Evolutionary conservation across 2,329 filamentous ascomycete genomes (phyloP), one percentile per base, ranked within the genome.

Genomic region (Trichophyton rubrum): DNA sequence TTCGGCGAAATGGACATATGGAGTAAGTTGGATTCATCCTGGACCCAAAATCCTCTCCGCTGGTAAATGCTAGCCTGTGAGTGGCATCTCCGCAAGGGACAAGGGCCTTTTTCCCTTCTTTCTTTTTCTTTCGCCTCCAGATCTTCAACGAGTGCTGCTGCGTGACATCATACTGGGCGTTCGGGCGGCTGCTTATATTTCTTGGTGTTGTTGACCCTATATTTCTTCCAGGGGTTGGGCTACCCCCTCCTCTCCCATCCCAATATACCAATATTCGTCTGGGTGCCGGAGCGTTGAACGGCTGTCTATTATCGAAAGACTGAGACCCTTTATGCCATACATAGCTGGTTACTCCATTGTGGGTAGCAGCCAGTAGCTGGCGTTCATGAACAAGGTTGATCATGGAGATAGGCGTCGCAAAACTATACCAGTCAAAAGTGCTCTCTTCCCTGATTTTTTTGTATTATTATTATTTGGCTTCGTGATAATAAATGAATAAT

Each of bases 91-190:
- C 51, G 51, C 30, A 35, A 35, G 20, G 45, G 20, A 20, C 24
- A 51, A 22, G 45, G 22, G 20, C 24, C 24, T 51, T 22, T 24
- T 27, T 43, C n/a, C 4, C 40, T 43, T n/a, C n/a, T 43, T 51
- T 22, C 22, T 17, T 27, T 51, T 51, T 22, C 33, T 55, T 55
- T n/a, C 6, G 15, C 27, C 51, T 55, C 27, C 51, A 55, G 51
- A 35, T 38, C 51, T 55, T 51, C 45, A 51, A 5, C 45, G 11
- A 53, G 49, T 1, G 51, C 30, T 27, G 22, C 30, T 35, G 13
- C n/a, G 27, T 55, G 51, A 55, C 51, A 55, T 55, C 51, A 55
- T 55, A 33, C 17, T n/a, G 30, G 27, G 27, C 51, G 51, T 55
- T 27, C 51, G 9, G 51, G 27, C 51, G n/a, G 24, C 27, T 35